A percentile compares a stretch with the other conserved stretches of the same genome.
Evolutionary conservation across 2,329 filamentous ascomycete species (phyloP).

Genomic region (Paecilomyces formosus): DNA sequence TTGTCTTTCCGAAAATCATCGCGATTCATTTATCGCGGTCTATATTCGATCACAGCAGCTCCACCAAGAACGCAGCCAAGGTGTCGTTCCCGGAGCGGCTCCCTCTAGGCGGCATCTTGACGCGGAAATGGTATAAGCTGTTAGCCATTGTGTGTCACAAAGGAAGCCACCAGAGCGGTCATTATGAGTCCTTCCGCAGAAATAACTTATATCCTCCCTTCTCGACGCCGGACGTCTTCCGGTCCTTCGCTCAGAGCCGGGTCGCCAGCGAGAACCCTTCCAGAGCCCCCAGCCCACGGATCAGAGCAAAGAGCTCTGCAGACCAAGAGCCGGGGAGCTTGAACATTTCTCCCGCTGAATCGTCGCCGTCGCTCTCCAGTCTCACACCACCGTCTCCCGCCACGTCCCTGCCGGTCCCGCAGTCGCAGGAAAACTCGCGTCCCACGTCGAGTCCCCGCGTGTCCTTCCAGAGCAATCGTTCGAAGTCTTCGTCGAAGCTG

Average conservation of each 20-base stretch:
- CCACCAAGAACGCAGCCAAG: conserved; percentile 90
- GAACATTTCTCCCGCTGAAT: conserved; percentile 24
- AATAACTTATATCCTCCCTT: conserved; percentile 74
- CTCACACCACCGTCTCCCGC: conserved; percentile 14
- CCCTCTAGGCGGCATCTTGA: conserved; percentile 69
- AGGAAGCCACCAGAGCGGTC: conserved; percentile 89
- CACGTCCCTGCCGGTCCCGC: conserved; percentile 8
- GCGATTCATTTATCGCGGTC: conserved; percentile 89
- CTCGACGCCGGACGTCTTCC: conserved; percentile 74
- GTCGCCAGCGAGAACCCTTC: conserved; percentile 48
- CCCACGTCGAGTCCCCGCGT: conserved; percentile 24
- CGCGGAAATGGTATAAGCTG: conserved; percentile 73
- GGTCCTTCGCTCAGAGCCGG: conserved; percentile 61
- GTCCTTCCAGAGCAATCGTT: conserved; percentile 25
- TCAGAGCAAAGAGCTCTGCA: conserved; percentile 28
- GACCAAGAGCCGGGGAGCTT: conserved; percentile 21
- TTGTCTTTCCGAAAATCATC: conserved; percentile 78
- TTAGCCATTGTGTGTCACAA: conserved; percentile 88
- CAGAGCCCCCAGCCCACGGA: conserved; percentile 40
- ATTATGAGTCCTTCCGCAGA: conserved; percentile 92
- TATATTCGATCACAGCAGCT: conserved; percentile 74
- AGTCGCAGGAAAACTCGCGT: conserved; percentile 14
- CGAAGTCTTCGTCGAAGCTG: conserved; percentile 20
- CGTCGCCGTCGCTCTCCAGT: conserved; percentile 27
- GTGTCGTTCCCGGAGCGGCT: conserved; percentile 86